phyloP scores from a whole-genome alignment of 768 basidiomycete genomes.

The Crepidotus variabilis region DNA sequence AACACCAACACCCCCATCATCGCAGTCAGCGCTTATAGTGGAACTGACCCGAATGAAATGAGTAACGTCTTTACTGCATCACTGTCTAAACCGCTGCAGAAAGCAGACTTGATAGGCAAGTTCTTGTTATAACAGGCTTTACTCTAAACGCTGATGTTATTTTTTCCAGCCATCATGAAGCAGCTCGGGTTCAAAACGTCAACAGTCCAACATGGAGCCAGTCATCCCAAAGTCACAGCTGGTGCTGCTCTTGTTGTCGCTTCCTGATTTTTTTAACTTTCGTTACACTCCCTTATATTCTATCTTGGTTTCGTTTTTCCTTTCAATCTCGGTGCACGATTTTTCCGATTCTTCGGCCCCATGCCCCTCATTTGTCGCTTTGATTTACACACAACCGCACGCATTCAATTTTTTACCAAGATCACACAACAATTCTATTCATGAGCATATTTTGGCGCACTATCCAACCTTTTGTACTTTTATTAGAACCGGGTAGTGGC shows the following conservation, averaged over 20 bases:
- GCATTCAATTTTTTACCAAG: slow-evolving; percentile 21
- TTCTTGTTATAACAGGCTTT: slow-evolving; percentile 5
- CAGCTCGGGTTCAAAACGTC: slow-evolving; percentile 90
- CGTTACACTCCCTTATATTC: slow-evolving; percentile 23
- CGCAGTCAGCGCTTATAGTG: slow-evolving; percentile 86
- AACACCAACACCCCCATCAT: slow-evolving; percentile 92
- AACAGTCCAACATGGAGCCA: slow-evolving; percentile 54
- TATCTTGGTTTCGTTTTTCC: slow-evolving; percentile 10
- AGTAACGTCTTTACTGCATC: slow-evolving; percentile 76
- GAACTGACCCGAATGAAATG: slow-evolving; percentile 57
- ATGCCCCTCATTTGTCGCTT: slow-evolving; percentile 20
- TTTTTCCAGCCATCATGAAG: slow-evolving; percentile 55
- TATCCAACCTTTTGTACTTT: slow-evolving; percentile 41
- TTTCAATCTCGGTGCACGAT: slow-evolving; percentile 17
- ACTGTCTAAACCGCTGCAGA: slow-evolving; percentile 86
- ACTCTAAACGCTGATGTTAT: slow-evolving; percentile 4
- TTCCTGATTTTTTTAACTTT: slow-evolving; percentile 30
- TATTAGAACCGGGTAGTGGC: slow-evolving; percentile 23
- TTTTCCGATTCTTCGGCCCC: slow-evolving; percentile 7
- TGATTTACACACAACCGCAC: slow-evolving; percentile 30
- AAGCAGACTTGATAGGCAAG: slow-evolving; percentile 71
- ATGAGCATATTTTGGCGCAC: slow-evolving; percentile 30
- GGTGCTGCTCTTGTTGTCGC: slow-evolving; percentile 31
- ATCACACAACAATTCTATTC: slow-evolving; percentile 23
- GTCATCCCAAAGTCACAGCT: slow-evolving; percentile 50